Evolutionary conservation across 306 rosid species (phyloP).

Genomic region (Comarum palustre): DNA sequence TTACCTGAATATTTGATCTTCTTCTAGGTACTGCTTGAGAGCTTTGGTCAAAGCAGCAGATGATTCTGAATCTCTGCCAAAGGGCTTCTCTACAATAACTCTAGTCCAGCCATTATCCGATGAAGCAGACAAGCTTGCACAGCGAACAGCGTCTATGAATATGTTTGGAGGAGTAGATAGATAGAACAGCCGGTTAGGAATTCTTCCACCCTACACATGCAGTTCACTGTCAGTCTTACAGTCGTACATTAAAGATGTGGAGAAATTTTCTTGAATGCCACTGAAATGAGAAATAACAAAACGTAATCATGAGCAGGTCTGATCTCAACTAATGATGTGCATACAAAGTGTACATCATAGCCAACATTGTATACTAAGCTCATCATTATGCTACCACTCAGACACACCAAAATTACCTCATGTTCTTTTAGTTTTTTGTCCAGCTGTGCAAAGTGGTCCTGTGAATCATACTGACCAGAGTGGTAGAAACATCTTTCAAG

Average conservation of each 20-base stretch:
- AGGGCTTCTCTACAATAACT: constrained; percentile 94
- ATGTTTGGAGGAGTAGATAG: constrained; percentile 88
- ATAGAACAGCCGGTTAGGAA: constrained; percentile 84
- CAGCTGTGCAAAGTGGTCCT: constrained; percentile 59
- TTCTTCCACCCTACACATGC: constrained; percentile 63
- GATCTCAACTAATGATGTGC: neutral
- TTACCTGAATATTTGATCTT: constrained; percentile 93
- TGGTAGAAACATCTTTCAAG: constrained; percentile 88
- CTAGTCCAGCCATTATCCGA: constrained; percentile 88
- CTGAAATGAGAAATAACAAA: neutral
- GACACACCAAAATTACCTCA: constrained; percentile 52
- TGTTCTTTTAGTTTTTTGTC: constrained; percentile 81
- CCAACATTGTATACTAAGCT: neutral
- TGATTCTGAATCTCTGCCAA: constrained; percentile 90
- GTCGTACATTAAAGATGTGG: neutral
- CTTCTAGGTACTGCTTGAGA: constrained; percentile 70
- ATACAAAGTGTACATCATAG: neutral
- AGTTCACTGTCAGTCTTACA: constrained; percentile 25
- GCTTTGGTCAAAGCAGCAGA: constrained; percentile 85
- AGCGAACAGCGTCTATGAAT: constrained; percentile 74
- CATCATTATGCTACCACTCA: neutral
- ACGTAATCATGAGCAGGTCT: neutral
- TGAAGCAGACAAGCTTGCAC: constrained; percentile 76
- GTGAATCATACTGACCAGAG: constrained; percentile 89
- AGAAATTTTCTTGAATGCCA: neutral